Base-by-base conservation (phyloP, 192 early-diverging fungal species). In the Backusella psychrophila region DNA sequence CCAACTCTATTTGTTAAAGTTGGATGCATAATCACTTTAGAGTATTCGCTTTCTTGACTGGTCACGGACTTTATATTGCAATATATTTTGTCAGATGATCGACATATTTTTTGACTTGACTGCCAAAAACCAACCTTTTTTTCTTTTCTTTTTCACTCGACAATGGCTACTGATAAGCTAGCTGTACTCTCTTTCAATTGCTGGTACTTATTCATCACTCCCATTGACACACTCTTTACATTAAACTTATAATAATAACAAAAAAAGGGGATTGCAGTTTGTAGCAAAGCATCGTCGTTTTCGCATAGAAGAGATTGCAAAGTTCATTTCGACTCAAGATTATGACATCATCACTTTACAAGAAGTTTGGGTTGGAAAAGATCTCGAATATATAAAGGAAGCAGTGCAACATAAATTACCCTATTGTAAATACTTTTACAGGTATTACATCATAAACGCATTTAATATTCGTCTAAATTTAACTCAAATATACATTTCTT, bases 181-280 rank as follows among this genome's bases (percentile, higher is more conserved):
- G 77, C 82, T 41, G 86, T 87, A 11, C 63, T 87, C 7, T 77
- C 86, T 12, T 70, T 87, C 46, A 87, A 87, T 69, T 89, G 88
- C 75, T 89, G 88, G 88, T 84, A 86, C 70, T 44, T 41, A 36
- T 35, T 26, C 11, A 23, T 39, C 36, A 23, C 11, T 39, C 0
- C 12, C 23, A 6, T 31, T 69, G 14, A 39, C 21, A 36, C 49
- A 44, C 6, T 66, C 21, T 14, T 41, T 21, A 35, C 19, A 26
- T 4, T 44, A 46, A 29, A 46, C 21, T 36, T 6, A 49, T 23
- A 29, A 14, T 7, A 26, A 44, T 4, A 71, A 42, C 8, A 14
- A 63, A 63, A 26, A 63, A 63, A 87, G 86, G 86, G 85, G 87
- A 35, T 71, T 88, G 0, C 73, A 78, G 41, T 66, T 83, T 53